A percentile compares a stretch with the other conserved stretches of the same genome.
Conservation (phyloP, 2,329 filamentous ascomycete species). For the Huntiella bhutanensis region DNA sequence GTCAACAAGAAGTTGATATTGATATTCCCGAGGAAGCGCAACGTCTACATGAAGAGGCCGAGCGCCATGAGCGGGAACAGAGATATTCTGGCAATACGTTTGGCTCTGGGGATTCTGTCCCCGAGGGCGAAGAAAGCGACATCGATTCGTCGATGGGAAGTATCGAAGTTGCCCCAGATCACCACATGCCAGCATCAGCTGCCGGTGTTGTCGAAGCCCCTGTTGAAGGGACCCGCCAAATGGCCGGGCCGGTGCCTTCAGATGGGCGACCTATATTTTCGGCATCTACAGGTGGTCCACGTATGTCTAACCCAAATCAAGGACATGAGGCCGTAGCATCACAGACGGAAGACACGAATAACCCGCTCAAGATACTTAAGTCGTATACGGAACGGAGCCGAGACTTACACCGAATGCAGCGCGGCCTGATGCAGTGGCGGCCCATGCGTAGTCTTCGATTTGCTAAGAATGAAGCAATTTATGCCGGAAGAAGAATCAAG, state of each 20-base stretch:
- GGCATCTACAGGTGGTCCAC: conserved; percentile 28
- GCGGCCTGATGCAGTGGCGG: conserved; percentile 89
- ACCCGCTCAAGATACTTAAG: conserved; percentile 38
- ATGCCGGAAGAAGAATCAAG: conserved; percentile 55
- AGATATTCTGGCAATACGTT: conserved; percentile 1
- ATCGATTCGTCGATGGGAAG: neutral
- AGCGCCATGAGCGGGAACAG: conserved; percentile 5
- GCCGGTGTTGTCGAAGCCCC: neutral
- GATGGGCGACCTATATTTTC: neutral
- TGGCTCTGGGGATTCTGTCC: neutral
- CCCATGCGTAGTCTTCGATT: conserved; percentile 74
- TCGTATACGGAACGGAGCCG: conserved; percentile 49
- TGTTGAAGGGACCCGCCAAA: no score
- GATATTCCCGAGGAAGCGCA: conserved; percentile 57
- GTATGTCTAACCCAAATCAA: conserved; percentile 16
- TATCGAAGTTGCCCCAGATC: no score
- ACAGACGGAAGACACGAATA: conserved; percentile 23
- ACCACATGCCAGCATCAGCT: neutral
- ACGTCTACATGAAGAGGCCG: conserved; percentile 60
- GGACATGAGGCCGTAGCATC: conserved; percentile 16
- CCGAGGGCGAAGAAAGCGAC: no score
- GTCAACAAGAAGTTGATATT: conserved; percentile 47
- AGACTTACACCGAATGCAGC: conserved; percentile 65
- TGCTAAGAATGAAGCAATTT: conserved; percentile 71
- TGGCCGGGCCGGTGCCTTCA: no score